Percentiles rank a stretch among this genome's conserved stretches.
Evolutionary conservation across 176 grass and related monocot genomes (phyloP).

Genomic region (Tillandsia fasciculata): DNA sequence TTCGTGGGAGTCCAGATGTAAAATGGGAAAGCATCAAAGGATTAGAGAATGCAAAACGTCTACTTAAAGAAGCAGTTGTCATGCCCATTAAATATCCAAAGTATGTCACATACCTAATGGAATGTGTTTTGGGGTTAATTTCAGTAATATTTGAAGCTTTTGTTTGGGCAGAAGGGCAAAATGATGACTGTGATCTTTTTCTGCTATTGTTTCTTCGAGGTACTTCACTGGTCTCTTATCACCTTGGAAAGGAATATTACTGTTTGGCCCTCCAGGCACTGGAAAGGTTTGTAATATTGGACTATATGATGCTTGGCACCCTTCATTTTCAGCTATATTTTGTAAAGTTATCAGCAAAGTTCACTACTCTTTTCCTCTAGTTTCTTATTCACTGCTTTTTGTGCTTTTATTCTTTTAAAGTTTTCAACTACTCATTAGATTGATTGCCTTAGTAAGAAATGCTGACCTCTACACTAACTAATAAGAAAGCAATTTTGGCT

Average conservation of each 20-base stretch:
- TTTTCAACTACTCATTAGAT: neutral
- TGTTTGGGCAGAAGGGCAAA: neutral
- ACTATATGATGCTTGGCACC: neutral
- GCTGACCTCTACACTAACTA: too few relatives aligned
- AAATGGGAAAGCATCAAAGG: conserved; percentile 99
- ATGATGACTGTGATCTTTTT: neutral
- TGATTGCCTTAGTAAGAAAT: too few relatives aligned
- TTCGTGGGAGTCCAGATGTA: conserved; percentile 90
- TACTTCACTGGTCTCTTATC: conserved; percentile 45
- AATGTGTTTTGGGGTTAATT: neutral
- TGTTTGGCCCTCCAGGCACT: conserved; percentile 43
- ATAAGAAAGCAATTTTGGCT: too few relatives aligned
- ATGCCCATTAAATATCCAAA: conserved; percentile 99
- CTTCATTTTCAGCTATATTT: neutral
- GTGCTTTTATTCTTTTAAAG: neutral
- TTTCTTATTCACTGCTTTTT: neutral
- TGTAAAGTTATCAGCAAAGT: neutral
- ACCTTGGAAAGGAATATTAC: conserved; percentile 56
- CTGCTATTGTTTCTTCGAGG: conserved; percentile 19
- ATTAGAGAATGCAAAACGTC: conserved; percentile 75
- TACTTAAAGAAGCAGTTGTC: conserved; percentile 90
- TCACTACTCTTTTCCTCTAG: neutral
- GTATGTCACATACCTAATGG: conserved; percentile 40
- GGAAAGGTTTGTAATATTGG: conserved; percentile 33
- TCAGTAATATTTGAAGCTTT: neutral